Conservation (phyloP, 192 early-diverging fungal genomes). For the Coemansia sp. region DNA sequence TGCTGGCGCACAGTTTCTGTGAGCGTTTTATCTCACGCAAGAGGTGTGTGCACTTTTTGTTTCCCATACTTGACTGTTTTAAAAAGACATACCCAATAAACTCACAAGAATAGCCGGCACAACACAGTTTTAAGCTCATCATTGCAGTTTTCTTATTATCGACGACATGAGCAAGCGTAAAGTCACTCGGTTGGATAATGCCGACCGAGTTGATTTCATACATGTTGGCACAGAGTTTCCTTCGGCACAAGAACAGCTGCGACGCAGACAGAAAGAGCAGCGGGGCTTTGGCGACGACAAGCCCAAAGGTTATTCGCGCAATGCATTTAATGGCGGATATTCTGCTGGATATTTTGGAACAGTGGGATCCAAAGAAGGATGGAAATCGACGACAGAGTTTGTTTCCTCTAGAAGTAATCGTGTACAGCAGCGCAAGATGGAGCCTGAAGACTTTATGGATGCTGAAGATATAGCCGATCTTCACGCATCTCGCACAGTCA, state of each 20-base stretch:
- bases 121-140: neutral
- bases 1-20: slow-evolving; percentile 34
- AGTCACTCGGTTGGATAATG: neutral
- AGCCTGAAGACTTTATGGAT: slow-evolving; percentile 93
- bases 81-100: neutral
- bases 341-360: slow-evolving; percentile 93
- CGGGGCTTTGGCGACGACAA: slow-evolving; percentile 59
- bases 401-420: slow-evolving; percentile 72
- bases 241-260: slow-evolving; percentile 7
- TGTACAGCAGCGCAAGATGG: slow-evolving; percentile 43
- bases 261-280: slow-evolving; percentile 2
- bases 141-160: neutral
- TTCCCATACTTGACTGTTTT: neutral
- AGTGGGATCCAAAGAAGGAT: slow-evolving; percentile 94
- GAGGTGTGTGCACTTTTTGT: neutral
- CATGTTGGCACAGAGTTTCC: slow-evolving; percentile 34
- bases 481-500: slow-evolving; percentile 8
- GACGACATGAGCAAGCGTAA: slow-evolving; percentile 4
- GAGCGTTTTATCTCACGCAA: neutral
- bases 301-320: slow-evolving; percentile 80
- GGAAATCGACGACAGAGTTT: slow-evolving; percentile 58
- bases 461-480: slow-evolving; percentile 83
- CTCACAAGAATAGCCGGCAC: neutral
- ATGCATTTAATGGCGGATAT: slow-evolving; percentile 93
- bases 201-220: slow-evolving; percentile 31